phyloP scores from a whole-genome alignment of 148 eudicot species.

The Amaranthus hypochondriacus region DNA sequence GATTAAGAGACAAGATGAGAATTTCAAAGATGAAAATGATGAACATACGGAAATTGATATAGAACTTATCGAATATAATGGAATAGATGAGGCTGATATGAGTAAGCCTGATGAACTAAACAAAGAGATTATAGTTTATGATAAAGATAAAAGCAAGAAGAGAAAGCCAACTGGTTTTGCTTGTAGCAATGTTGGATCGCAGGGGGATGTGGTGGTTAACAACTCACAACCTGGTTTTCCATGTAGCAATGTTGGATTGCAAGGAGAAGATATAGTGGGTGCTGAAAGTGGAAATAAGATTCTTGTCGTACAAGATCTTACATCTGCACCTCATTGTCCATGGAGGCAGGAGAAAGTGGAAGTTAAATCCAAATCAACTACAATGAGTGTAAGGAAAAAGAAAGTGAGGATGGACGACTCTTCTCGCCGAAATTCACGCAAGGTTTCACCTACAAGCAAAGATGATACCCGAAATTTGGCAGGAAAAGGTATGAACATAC shows the following conservation, averaged over 20 bases:
- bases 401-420: slow-evolving; percentile 19
- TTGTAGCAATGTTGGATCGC: not conserved
- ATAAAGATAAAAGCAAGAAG: slow-evolving; percentile 27
- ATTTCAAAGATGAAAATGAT: slow-evolving; percentile 6
- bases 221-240: slow-evolving; percentile 2
- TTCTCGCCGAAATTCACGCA: slow-evolving; percentile 22
- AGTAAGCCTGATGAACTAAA: not conserved
- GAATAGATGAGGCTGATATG: slow-evolving; percentile 5
- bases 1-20: slow-evolving; percentile 11
- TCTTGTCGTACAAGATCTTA: slow-evolving; percentile 43
- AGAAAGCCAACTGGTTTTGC: slow-evolving; percentile 18
- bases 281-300: slow-evolving; percentile 12
- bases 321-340: slow-evolving; percentile 38
- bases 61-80: slow-evolving; percentile 15
- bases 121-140: slow-evolving; percentile 30
- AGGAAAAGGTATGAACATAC: slow-evolving; percentile 16
- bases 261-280: slow-evolving; percentile 13
- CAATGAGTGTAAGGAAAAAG: slow-evolving; percentile 19
- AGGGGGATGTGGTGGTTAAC: not conserved
- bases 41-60: slow-evolving; percentile 9
- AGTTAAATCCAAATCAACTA: slow-evolving; percentile 16
- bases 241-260: not conserved
- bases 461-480: slow-evolving; percentile 6
- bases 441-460: slow-evolving; percentile 17
- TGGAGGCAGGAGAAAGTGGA: slow-evolving; percentile 25